Conservation (phyloP, 2,329 filamentous ascomycete genomes). For the Teratosphaeria zuluensis region DNA sequence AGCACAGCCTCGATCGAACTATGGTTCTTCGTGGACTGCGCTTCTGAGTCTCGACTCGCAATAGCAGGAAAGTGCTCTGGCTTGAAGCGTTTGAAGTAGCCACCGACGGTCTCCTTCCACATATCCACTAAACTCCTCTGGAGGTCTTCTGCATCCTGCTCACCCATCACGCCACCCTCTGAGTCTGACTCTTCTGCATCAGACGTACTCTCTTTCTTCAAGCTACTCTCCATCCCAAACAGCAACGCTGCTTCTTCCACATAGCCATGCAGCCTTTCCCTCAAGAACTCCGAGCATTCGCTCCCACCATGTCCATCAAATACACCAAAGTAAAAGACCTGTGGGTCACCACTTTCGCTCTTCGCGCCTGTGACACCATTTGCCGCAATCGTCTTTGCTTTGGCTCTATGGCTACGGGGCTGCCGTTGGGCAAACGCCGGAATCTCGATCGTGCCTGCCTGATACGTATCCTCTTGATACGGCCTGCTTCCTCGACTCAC, state of each 20-base stretch:
- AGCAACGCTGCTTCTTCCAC: conserved; percentile 69
- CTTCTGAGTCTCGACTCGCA: conserved; percentile 2
- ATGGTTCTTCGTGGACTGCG: conserved; percentile 22
- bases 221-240: conserved; percentile 70
- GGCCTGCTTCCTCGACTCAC: conserved; percentile 71
- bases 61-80: conserved; percentile 56
- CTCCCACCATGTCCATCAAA: conserved; percentile 92
- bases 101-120: conserved; percentile 79
- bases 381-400: conserved; percentile 21
- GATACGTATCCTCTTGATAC: conserved; percentile 89
- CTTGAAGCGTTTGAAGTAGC: conserved; percentile 86
- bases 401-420: conserved; percentile 46
- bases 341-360: conserved; percentile 75
- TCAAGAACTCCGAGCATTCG: conserved; percentile 79
- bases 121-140: conserved; percentile 62
- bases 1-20: conserved; percentile 67
- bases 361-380: conserved; percentile 31
- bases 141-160: conserved; percentile 54
- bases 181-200: conserved; percentile 19
- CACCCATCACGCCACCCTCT: conserved; percentile 39
- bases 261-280: conserved; percentile 77
- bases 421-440: conserved; percentile 83
- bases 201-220: conserved; percentile 40
- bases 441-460: conserved; percentile 86
- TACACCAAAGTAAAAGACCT: conserved; percentile 94